Evolutionary conservation across 1,284 basidiomycete species (phyloP).

Genomic region (Trichosporon ovoides): DNA sequence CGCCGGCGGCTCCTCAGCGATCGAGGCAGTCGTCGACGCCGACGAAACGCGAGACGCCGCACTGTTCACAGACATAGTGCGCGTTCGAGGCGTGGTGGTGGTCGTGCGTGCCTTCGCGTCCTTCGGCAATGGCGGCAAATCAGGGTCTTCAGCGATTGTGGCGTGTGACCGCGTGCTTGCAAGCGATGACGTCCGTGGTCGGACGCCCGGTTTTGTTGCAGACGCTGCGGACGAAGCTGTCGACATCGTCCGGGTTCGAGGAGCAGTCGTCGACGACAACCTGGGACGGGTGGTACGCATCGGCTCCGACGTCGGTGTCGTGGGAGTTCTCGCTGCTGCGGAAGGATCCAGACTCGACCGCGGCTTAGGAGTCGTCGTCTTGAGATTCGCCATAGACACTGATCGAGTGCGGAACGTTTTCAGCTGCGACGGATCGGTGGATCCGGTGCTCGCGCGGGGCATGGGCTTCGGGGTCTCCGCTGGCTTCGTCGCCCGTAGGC

Average conservation of each 20-base stretch:
- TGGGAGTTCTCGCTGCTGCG: not conserved
- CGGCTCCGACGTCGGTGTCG: not conserved
- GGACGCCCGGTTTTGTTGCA: not conserved
- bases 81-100: slow-evolving; percentile 6
- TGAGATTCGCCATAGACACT: slow-evolving; percentile 4
- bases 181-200: not conserved
- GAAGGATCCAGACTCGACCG: not conserved
- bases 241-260: not conserved
- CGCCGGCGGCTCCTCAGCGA: not conserved
- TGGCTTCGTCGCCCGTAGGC: not conserved
- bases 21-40: slow-evolving; percentile 5
- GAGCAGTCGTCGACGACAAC: not conserved
- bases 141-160: not conserved
- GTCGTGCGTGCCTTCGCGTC: not conserved
- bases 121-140: not conserved
- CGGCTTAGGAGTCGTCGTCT: not conserved
- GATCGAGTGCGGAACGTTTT: slow-evolving; percentile 4
- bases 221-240: not conserved
- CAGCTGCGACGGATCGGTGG: not conserved
- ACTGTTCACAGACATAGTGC: slow-evolving; percentile 11
- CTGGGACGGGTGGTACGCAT: not conserved
- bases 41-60: slow-evolving; percentile 9
- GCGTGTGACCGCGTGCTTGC: slow-evolving; percentile 1
- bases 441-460: not conserved
- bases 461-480: not conserved